Evolutionary conservation across 108 stramenopile species (phyloP).

Genomic region (Skeletonema marinoi): DNA sequence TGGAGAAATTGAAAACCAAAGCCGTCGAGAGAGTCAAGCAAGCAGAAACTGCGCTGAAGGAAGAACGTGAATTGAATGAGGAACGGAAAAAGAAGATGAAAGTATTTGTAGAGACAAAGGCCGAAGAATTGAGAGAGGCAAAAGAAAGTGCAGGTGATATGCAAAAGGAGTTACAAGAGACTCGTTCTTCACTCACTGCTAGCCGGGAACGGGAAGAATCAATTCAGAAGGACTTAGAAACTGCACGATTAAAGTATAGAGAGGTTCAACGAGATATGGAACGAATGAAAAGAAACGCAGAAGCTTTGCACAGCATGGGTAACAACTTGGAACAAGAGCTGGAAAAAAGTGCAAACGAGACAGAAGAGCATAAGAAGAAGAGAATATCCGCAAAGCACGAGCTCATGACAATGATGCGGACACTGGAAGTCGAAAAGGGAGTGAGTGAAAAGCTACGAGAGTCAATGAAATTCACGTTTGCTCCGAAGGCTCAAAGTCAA

Average conservation of each 20-base stretch:
- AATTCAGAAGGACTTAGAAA: constrained; percentile 66
- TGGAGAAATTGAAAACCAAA: constrained; percentile 66
- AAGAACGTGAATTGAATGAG: constrained; percentile 78
- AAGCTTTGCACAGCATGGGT: constrained; percentile 76
- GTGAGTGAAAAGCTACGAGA: constrained; percentile 69
- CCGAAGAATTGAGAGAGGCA: constrained; percentile 80
- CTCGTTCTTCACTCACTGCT: constrained; percentile 57
- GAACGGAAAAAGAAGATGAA: constrained; percentile 89
- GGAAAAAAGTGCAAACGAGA: constrained; percentile 73
- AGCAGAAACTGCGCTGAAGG: constrained; percentile 63
- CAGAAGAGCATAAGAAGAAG: constrained; percentile 87
- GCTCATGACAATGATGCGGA: constrained; percentile 79
- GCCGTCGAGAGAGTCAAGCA: constrained; percentile 57
- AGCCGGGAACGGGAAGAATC: constrained; percentile 64
- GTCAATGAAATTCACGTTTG: constrained; percentile 78
- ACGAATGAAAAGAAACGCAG: constrained; percentile 75
- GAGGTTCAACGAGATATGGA: constrained; percentile 83
- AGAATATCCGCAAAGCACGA: constrained; percentile 86
- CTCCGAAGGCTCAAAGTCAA: constrained; percentile 82
- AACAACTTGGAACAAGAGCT: constrained; percentile 75
- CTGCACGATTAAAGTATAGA: constrained; percentile 71
- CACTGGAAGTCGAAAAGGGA: constrained; percentile 71
- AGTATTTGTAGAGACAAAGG: constrained; percentile 78
- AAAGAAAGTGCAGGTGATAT: constrained; percentile 65
- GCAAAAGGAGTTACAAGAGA: constrained; percentile 72